These are phyloP conservation scores for Periconia digitata DNA, from an alignment of 2,329 filamentous ascomycete species.

Conservation along the genomic window DNA sequence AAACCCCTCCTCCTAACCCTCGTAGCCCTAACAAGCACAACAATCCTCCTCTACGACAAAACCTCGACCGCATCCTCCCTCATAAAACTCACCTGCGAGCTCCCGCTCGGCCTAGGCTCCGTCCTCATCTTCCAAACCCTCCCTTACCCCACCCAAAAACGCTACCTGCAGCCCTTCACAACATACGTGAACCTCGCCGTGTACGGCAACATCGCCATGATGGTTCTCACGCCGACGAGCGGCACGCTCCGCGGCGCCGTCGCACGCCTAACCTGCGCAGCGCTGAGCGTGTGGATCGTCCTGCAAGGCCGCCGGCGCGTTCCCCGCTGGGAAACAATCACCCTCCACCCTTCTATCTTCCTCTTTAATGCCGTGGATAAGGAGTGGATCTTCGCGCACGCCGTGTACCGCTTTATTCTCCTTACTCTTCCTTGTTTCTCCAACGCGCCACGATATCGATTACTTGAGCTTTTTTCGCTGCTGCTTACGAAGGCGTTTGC, in stretches of 20 bases:
- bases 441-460: background rate
- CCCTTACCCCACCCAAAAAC: background rate
- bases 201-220: background rate
- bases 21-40: background rate
- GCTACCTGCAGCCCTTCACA: background rate
- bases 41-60: background rate
- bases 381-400: background rate
- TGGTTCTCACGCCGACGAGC: background rate
- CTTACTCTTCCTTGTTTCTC: background rate
- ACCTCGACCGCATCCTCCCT: background rate
- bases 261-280: background rate
- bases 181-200: background rate
- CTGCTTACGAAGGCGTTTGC: background rate
- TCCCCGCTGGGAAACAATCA: background rate
- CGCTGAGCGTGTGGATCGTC: background rate
- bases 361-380: background rate
- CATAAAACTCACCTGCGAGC: background rate
- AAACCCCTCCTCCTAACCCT: background rate
- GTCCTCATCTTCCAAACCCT: background rate
- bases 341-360: background rate
- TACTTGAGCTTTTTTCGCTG: background rate
- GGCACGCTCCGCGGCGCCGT: background rate
- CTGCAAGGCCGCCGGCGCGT: background rate
- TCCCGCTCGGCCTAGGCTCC: slow-evolving; percentile 1
- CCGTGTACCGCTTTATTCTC: background rate